Evolutionary conservation across 352 stramenopile species (phyloP).

Genomic region (Pythium biforme): DNA sequence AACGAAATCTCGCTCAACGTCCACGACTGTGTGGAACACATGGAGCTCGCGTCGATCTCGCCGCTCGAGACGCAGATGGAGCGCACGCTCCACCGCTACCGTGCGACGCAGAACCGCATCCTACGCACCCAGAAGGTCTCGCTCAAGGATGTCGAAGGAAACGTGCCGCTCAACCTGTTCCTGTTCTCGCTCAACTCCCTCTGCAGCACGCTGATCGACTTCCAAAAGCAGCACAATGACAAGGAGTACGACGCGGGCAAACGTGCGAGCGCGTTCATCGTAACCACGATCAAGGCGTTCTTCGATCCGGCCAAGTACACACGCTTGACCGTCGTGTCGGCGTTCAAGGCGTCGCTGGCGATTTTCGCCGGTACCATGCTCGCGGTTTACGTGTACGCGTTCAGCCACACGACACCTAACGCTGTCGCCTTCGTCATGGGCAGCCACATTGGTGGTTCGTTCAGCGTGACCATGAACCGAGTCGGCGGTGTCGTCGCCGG

Average conservation of each 20-base stretch:
- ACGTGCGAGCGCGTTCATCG: constrained; percentile 53
- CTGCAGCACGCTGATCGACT: constrained; percentile 73
- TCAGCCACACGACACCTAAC: constrained; percentile 56
- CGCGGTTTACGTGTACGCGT: constrained; percentile 73
- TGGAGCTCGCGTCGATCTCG: constrained; percentile 48
- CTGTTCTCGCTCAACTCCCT: constrained; percentile 85
- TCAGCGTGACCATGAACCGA: constrained; percentile 80
- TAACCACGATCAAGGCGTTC: constrained; percentile 45
- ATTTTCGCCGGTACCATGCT: constrained; percentile 69
- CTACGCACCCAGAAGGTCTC: constrained; percentile 52
- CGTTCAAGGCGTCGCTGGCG: constrained; percentile 55
- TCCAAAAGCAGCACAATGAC: constrained; percentile 60
- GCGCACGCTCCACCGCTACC: constrained; percentile 58
- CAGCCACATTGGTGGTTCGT: constrained; percentile 73
- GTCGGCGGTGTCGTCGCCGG: constrained; percentile 80
- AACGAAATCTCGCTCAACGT: constrained; percentile 69
- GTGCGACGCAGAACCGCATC: constrained; percentile 51
- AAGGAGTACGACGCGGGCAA: constrained; percentile 48
- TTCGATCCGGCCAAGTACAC: constrained; percentile 49
- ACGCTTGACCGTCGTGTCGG: constrained; percentile 36
- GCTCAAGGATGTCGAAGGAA: constrained; percentile 73
- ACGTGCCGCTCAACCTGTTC: constrained; percentile 79
- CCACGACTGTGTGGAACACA: constrained; percentile 44
- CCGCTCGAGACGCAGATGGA: constrained; percentile 71
- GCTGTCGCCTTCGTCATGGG: constrained; percentile 79